A percentile compares a stretch with the other conserved stretches of the same genome.
These are phyloP conservation scores for Ogataea methanolica DNA, from an alignment of 805 yeast species.

Conservation along the genomic window DNA sequence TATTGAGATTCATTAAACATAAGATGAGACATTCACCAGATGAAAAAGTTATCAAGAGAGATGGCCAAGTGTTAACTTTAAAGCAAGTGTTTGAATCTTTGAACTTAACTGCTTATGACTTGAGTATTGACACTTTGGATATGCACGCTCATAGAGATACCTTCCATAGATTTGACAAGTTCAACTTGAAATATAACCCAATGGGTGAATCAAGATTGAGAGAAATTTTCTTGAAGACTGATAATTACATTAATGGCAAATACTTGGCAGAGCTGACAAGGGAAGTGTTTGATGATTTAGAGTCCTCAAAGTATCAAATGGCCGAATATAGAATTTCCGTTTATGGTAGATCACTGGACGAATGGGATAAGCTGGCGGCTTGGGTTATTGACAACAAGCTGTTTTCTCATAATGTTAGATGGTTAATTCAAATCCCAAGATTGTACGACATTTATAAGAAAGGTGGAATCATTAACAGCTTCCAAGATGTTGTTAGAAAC, in stretches of 20 bases:
- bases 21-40: conserved; percentile 83
- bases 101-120: conserved; percentile 87
- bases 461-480: conserved; percentile 61
- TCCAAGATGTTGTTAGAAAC: conserved; percentile 74
- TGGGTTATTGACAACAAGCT: conserved; percentile 95
- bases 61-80: conserved; percentile 80
- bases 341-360: conserved; percentile 84
- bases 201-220: conserved; percentile 96
- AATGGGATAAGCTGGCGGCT: conserved; percentile 92
- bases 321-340: conserved; percentile 93
- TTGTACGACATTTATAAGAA: conserved; percentile 84
- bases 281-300: conserved; percentile 92
- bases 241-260: conserved; percentile 82
- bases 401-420: conserved; percentile 89
- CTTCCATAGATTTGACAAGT: conserved; percentile 96
- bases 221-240: conserved; percentile 94
- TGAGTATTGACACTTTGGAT: conserved; percentile 93
- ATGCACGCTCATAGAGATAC: conserved; percentile 99
- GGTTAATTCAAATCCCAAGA: conserved; percentile 95
- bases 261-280: conserved; percentile 91
- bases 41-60: conserved; percentile 91
- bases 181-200: conserved; percentile 95
- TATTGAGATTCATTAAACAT: conserved; percentile 89
- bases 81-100: conserved; percentile 89
- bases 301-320: conserved; percentile 94